Base-by-base conservation (phyloP, 768 basidiomycete genomes). In the Mycena crocata region DNA sequence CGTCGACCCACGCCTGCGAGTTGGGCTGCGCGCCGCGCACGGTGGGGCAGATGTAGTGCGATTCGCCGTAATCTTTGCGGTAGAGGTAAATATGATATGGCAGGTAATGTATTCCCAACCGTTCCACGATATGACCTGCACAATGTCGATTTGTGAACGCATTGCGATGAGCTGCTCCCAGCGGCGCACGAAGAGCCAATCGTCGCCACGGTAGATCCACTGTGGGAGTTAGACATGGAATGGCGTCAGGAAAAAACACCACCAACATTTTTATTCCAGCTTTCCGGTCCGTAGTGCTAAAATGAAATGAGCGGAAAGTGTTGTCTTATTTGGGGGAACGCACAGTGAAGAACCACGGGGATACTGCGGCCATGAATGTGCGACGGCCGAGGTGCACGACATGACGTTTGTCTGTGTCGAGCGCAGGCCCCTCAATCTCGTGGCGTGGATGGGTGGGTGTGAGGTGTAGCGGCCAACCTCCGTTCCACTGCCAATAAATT, bases 41-140 rank as follows among this genome's bases (percentile, higher is more conserved):
- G 7, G 63, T 57, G 24, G 85, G 85, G 46, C 85, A 85, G 51
- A 87, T 80, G 75, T 87, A 87, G 61, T 85, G 84, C 15, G 83
- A 83, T 74, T 86, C 86, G 62, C 82, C 83, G 66, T 69, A 69
- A 34, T 69, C 68, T 69, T 6, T 23, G 21, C 15, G 15, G 34
- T 19, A 14, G 51, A 12, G 37, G 55, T 17, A 19, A 21, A 10
- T 26, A 35, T 49, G 14, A 26, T 34, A 26, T 15, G 23, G 23
- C 2, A 26, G 10, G 26, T 19, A 44, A 26, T 5, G 9, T 23
- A 42, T 34, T 24, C 5, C 54, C 15, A 21, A 76, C 87, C 84
- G 77, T 89, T 89, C 87, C 86, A 89, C 40, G 84, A 87, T 57
- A 85, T 78, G 68, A 88, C 81, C 74, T 88, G 84, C 32, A 85